Percentiles rank a stretch among this genome's conserved stretches.
These are phyloP conservation scores for Wickerhamomyces strasburgensis DNA, from an alignment of 805 yeast species.

Conservation along the genomic window DNA sequence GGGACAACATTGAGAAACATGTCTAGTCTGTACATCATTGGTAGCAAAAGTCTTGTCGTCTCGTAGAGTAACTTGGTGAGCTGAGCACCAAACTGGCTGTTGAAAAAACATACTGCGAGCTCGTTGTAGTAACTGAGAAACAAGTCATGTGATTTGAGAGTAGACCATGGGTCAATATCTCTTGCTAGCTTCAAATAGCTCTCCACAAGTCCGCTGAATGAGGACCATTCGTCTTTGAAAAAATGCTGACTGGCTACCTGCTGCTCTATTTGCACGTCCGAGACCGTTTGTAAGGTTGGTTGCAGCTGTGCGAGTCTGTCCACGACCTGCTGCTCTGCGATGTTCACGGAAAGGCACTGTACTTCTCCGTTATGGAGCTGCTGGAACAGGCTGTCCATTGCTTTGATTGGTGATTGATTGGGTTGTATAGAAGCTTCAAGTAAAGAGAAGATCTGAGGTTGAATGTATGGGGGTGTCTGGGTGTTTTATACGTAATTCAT, in stretches of 20 bases:
- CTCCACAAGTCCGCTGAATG: conserved; percentile 40
- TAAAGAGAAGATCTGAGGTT: no score
- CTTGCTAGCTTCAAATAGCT: conserved; percentile 41
- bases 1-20: conserved; percentile 36
- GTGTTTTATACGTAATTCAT: neutral
- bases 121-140: conserved; percentile 42
- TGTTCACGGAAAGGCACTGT: conserved; percentile 11
- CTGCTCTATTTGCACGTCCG: conserved; percentile 6
- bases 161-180: conserved; percentile 54
- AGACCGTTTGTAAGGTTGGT: conserved; percentile 15
- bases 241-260: conserved; percentile 25
- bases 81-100: conserved; percentile 34
- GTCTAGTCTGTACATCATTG: conserved; percentile 41
- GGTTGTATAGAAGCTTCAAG: no score
- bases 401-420: no score
- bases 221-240: conserved; percentile 34
- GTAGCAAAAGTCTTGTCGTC: conserved; percentile 37
- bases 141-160: conserved; percentile 49
- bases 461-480: no score
- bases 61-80: conserved; percentile 33
- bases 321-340: conserved; percentile 4
- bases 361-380: neutral
- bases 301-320: conserved; percentile 14
- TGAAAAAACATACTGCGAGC: conserved; percentile 44
- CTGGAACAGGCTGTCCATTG: neutral